Percentiles rank a stretch among this genome's conserved stretches.
Conservation (phyloP, 768 basidiomycete genomes). For the Tephrocybe sp. region DNA sequence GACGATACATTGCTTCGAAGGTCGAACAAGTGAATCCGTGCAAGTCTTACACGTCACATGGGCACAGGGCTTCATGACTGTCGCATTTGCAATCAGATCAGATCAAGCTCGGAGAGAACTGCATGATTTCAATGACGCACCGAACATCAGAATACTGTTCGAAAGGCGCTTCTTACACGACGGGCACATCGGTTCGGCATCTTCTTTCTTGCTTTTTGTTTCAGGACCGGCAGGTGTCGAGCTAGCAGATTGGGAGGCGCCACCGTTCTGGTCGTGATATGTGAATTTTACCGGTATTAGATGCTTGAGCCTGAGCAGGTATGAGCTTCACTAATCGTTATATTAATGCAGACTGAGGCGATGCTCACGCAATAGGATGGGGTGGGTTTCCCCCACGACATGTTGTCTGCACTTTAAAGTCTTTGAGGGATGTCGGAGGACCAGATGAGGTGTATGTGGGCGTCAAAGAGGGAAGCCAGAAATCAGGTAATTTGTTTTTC, state of each 20-base stretch:
- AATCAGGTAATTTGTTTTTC: slow-evolving; percentile 89
- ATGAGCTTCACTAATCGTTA: background rate
- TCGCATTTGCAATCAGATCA: slow-evolving; percentile 1
- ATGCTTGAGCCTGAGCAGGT: slow-evolving; percentile 66
- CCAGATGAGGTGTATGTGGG: slow-evolving; percentile 71
- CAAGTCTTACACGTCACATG: slow-evolving; percentile 94
- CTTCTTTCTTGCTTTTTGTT: slow-evolving; percentile 46
- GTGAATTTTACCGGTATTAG: slow-evolving; percentile 82
- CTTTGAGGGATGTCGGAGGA: slow-evolving; percentile 62
- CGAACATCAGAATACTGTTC: slow-evolving; percentile 67
- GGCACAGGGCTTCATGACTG: slow-evolving; percentile 83
- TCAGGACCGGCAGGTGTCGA: slow-evolving; percentile 34
- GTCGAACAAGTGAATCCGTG: slow-evolving; percentile 79
- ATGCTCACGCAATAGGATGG: slow-evolving; percentile 73
- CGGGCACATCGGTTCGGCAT: slow-evolving; percentile 72
- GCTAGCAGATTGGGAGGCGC: slow-evolving; percentile 33
- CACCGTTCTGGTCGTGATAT: slow-evolving; percentile 37
- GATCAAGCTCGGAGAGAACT: background rate
- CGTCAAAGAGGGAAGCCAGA: slow-evolving; percentile 94
- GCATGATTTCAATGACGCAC: slow-evolving; percentile 39
- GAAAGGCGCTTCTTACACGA: slow-evolving; percentile 85
- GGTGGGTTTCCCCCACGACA: slow-evolving; percentile 80
- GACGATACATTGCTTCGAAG: slow-evolving; percentile 79
- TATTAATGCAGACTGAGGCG: background rate
- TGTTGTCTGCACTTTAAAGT: slow-evolving; percentile 84